Percentiles rank a stretch among this genome's conserved stretches.
Evolutionary conservation across 306 rosid species (phyloP).

Genomic region (Prunus mira): DNA sequence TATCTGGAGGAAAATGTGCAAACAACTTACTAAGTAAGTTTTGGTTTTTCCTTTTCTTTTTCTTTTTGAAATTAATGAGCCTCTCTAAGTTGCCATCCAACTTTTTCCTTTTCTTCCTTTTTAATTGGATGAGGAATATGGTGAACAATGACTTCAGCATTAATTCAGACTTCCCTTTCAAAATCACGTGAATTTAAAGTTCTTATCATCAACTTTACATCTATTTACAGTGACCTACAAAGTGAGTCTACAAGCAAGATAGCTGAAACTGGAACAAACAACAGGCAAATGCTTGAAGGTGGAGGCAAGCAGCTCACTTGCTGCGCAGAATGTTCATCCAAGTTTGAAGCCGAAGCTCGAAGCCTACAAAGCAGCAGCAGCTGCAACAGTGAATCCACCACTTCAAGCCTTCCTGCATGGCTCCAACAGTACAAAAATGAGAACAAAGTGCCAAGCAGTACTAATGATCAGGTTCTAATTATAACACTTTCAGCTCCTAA

Average conservation of each 20-base stretch:
- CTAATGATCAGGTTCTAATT: conserved; percentile 56
- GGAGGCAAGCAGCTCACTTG: conserved; percentile 43
- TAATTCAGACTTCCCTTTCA: background rate
- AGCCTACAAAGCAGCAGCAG: conserved; percentile 48
- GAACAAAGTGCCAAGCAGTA: conserved; percentile 38
- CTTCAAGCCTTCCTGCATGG: conserved; percentile 94
- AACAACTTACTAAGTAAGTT: background rate
- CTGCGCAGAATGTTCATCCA: conserved; percentile 51
- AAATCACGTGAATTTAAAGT: background rate
- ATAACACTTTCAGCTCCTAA: conserved; percentile 1
- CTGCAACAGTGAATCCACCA: conserved; percentile 55
- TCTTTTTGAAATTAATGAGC: background rate
- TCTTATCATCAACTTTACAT: conserved; percentile 16
- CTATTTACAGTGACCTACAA: conserved; percentile 53
- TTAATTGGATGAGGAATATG: background rate
- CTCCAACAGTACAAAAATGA: conserved; percentile 85
- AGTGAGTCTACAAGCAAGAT: conserved; percentile 42
- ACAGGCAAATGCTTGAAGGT: conserved; percentile 28
- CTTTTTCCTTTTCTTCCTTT: conserved; percentile 15
- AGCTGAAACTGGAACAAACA: conserved; percentile 46
- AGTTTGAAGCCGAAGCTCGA: conserved; percentile 56
- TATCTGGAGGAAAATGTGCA: background rate
- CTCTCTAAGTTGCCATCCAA: background rate
- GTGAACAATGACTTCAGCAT: background rate
- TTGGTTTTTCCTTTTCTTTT: background rate